Base-by-base conservation (phyloP, 2,329 filamentous ascomycete species). In the Calonectria hongkongensis region DNA sequence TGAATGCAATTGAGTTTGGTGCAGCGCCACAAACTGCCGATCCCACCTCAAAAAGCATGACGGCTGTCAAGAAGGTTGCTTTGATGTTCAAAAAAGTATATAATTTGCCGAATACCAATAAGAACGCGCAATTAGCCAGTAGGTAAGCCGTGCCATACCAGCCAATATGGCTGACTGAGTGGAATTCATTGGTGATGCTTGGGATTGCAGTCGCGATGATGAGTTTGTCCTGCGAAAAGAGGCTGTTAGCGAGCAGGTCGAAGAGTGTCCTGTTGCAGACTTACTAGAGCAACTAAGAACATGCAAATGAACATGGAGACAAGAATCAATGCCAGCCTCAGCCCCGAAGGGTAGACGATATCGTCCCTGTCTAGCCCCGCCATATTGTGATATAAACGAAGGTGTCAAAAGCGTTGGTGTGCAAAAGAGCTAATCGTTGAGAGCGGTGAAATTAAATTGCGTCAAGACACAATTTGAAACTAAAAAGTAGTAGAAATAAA, bases 121-220 rank as follows among this genome's bases (percentile, higher is more conserved):
- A 82, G 72, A 83, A 81, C 51, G 78, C 79, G n/a, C 68, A 66
- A 10, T 60, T 64, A 12, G 84, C 84, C 39, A 87, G 77, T 73
- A 88, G 86, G 74, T 85, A 89, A 18, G 86, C 86, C 12, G 86
- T 84, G 2, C 87, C 88, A 74, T 91, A 91, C 89, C 89, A 91
- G 15, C 86, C 85, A 9, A 89, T 84, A 66, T 88, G 84, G 15
- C 82, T 80, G 9, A 88, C 81, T 45, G 83, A 80, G 54, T 86
- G 81, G 78, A 87, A 86, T 47, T 86, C 82, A 72, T 82, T 84
- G 1, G 87, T 88, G 72, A 89, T 88, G 45, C 84, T 85, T 1
- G 87, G 87, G 45, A 89, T 87, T 12, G 87, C 87, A 0, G 87
- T 88, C 3, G 86, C 85, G n/a, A 88, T 84, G 69, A 88, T 88